phyloP scores from a whole-genome alignment of 2,329 filamentous ascomycete genomes.

The Diaporthe vexans region DNA sequence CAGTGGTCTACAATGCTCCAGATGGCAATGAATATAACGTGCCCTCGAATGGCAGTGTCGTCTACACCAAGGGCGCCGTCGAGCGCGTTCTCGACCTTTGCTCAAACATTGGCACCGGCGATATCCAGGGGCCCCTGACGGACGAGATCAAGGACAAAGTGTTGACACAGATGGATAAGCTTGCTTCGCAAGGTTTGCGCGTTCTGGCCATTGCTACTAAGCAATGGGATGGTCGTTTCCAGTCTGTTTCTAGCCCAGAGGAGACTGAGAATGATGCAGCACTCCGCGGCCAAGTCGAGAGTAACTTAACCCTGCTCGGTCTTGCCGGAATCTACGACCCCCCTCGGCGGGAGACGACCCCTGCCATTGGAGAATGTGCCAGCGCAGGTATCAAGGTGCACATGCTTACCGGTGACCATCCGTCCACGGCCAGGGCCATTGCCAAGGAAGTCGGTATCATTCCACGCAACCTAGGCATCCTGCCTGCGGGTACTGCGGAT shows the following conservation, averaged over 20 bases:
- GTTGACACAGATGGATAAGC: constrained; percentile 66
- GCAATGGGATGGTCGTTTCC: constrained; percentile 66
- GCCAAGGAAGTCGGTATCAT: constrained; percentile 85
- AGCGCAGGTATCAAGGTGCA: constrained; percentile 83
- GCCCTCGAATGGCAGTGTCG: constrained; percentile 60
- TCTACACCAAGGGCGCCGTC: constrained; percentile 75
- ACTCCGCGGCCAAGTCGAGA: constrained; percentile 74
- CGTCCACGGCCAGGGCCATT: constrained; percentile 83
- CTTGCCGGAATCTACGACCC: constrained; percentile 90
- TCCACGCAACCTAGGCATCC: constrained; percentile 69
- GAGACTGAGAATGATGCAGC: constrained; percentile 56
- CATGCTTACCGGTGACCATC: constrained; percentile 89
- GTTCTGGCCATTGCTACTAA: constrained; percentile 80
- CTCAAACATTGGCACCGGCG: constrained; percentile 60
- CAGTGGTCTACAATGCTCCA: constrained; percentile 75
- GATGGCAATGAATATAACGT: constrained; percentile 53
- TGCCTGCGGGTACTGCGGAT: constrained; percentile 74
- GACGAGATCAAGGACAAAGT: constrained; percentile 65
- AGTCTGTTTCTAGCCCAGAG: constrained; percentile 49
- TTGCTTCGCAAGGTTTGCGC: constrained; percentile 78
- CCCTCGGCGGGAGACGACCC: constrained; percentile 83
- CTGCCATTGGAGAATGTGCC: constrained; percentile 78
- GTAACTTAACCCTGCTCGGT: constrained; percentile 80
- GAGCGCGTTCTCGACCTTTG: constrained; percentile 73
- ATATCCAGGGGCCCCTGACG: constrained; percentile 60